Base-by-base conservation (phyloP, 2,329 filamentous ascomycete species). In the Colletotrichum ledebouriae region DNA sequence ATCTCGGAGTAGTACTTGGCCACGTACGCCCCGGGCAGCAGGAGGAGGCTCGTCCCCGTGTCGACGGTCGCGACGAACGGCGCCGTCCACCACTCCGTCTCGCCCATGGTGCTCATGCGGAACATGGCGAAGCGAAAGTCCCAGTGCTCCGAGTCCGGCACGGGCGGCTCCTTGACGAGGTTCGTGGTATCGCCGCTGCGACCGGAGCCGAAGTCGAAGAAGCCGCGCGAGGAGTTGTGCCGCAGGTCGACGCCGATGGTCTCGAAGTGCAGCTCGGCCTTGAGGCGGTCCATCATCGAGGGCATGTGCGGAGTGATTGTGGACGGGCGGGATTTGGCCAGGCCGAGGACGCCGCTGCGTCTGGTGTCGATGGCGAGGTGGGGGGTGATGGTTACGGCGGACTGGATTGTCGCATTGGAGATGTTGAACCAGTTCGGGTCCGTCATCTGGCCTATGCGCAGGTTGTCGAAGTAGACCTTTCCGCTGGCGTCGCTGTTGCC, bases 41-140 rank as follows among this genome's bases (percentile, higher is more conserved):
- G 85, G 75, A 93, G 81, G 60, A 93, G 81, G 1, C 90, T 89
- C 4, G 89, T 91, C 25, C 90, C 90, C 3, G 91, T 93, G 77
- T 93, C 91, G 33, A 87, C 83, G 63, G 91, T 90, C 53, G 89
- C 86, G 33, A 79, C 78, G 72, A 85, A 58, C 17, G 73, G 72
- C 50, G 80, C 73, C 63, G 81, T 79, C 49, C 37, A 77, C 73
- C 78, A 79, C 46, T 75, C 63, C 33, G 72, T 69, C 41, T 75
- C 74, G 6, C 72, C 55, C 7, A 75, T 74, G 62, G 73, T 72
- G 22, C 73, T 77, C 34, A 81, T 71, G 39, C 79, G 75, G 67
- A 82, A 77, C 17, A 82, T 81, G 6, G 75, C 88, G 33, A 85
- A 75, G 49, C 85, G 79, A 76, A 91, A 90, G 41, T 86, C 79